Base-by-base conservation (phyloP, 2,329 filamentous ascomycete species). In the Xylariomycetidae sp. region DNA sequence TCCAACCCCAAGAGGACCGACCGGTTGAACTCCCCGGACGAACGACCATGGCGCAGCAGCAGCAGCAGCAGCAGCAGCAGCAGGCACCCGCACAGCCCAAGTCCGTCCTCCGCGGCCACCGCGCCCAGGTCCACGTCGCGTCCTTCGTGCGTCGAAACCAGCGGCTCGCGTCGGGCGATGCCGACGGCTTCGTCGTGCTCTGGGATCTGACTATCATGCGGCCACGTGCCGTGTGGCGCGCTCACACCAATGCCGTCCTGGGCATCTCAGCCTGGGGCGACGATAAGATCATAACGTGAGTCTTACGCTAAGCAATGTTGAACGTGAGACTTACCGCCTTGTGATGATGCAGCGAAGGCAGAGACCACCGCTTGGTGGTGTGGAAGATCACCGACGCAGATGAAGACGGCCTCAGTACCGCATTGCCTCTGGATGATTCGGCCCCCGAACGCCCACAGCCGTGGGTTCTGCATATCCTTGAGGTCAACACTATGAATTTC, bases 401-500 rank as follows among this genome's bases (percentile, higher is more conserved):
- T 34, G 82, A 92, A 50, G 57, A 67, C 15, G 57, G 65, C 12
- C 65, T 95, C 43, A 84, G 80, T 48, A 80, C 70, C 20, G 65
- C 64, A 7, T 64, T 93, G 10, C 90, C 90, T 0, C 72, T 90
- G 19, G 85, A 93, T 40, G 61, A 64, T 29, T 64, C 55, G 2
- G 58, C 56, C 18, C 61, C 58, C 28, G 58, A 57, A 31, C 72
- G 64, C 43, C 74, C 71, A 13, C 72, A 80, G 49, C 92, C 92
- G 19, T 94, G 86, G 87, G 65, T 95, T n/a, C 59, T 95, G 15
- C 76, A 95, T 58, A 74, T 85, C 4, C 64, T 98, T 5, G 70
- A 84, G 5, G 87, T 96, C 26, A 95, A 95, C 53, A 87, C 90
- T 2, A 75, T 96, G 64, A 98, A 96, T 54, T 98, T 96, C 56